These are phyloP conservation scores for Erysimum cheiri DNA, from an alignment of 441 rosid genomes.

Conservation along the genomic window DNA sequence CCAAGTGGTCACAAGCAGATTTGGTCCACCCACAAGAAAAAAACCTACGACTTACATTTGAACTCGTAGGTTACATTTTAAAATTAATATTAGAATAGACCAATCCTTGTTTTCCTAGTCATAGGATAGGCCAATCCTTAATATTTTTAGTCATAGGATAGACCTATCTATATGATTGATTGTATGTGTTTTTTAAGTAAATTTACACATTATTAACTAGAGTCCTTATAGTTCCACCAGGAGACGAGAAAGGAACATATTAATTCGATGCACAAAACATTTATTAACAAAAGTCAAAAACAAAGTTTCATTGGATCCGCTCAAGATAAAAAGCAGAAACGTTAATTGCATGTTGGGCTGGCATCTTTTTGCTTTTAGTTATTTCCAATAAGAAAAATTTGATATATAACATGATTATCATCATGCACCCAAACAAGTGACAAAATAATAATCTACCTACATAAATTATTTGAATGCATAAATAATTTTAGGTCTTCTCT, in stretches of 20 bases:
- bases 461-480: not conserved
- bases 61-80: constrained; percentile 27
- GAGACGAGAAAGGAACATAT: constrained; percentile 28
- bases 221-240: constrained; percentile 39
- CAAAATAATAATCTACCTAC: constrained; percentile 6
- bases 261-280: constrained; percentile 33
- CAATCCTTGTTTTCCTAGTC: constrained; percentile 24
- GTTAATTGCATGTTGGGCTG: constrained; percentile 30
- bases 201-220: constrained; percentile 11
- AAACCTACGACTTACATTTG: constrained; percentile 40
- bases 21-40: constrained; percentile 32
- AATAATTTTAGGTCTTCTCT: not conserved
- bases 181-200: constrained; percentile 30
- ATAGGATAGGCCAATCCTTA: constrained; percentile 20
- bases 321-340: constrained; percentile 25
- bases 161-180: constrained; percentile 19
- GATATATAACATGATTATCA: constrained; percentile 12
- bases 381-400: not conserved
- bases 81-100: constrained; percentile 15
- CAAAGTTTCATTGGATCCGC: constrained; percentile 43
- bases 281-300: constrained; percentile 31
- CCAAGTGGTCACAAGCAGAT: constrained; percentile 20
- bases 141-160: not conserved
- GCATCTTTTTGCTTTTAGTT: constrained; percentile 32
- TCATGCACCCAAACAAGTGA: not conserved